phyloP scores from a whole-genome alignment of 129 eudicot genomes.

The Helichrysum umbraculigerum region DNA sequence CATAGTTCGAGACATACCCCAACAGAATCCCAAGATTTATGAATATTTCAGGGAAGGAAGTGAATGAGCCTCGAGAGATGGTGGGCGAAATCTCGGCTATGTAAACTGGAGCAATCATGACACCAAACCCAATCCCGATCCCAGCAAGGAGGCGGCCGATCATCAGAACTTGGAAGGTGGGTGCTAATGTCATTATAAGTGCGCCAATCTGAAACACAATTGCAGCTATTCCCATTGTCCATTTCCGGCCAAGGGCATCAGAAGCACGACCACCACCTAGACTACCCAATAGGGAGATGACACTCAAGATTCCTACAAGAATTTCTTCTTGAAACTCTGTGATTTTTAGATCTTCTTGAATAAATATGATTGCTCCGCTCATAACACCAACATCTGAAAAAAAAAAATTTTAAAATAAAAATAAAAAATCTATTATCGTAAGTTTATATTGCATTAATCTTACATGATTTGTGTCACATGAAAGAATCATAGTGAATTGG shows the following conservation, averaged over 20 bases:
- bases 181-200: slow-evolving; percentile 71
- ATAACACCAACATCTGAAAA: slow-evolving; percentile 84
- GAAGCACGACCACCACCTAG: slow-evolving; percentile 77
- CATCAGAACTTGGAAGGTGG: slow-evolving; percentile 57
- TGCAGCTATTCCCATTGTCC: slow-evolving; percentile 93
- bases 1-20: slow-evolving; percentile 81
- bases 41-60: slow-evolving; percentile 85
- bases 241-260: slow-evolving; percentile 82
- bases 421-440: not conserved
- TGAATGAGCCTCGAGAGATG: slow-evolving; percentile 62
- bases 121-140: slow-evolving; percentile 80
- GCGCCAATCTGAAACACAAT: slow-evolving; percentile 70
- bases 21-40: slow-evolving; percentile 73
- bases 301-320: slow-evolving; percentile 71
- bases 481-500: not conserved
- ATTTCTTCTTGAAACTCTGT: slow-evolving; percentile 80
- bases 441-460: not conserved
- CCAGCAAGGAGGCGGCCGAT: slow-evolving; percentile 72
- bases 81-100: slow-evolving; percentile 82
- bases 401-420: slow-evolving; percentile 12
- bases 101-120: slow-evolving; percentile 85
- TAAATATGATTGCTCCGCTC: slow-evolving; percentile 88
- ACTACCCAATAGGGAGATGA: slow-evolving; percentile 73
- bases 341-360: slow-evolving; percentile 71
- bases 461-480: not conserved